Conservation (phyloP, 2,329 filamentous ascomycete genomes). For the Colletotrichum sp. region DNA sequence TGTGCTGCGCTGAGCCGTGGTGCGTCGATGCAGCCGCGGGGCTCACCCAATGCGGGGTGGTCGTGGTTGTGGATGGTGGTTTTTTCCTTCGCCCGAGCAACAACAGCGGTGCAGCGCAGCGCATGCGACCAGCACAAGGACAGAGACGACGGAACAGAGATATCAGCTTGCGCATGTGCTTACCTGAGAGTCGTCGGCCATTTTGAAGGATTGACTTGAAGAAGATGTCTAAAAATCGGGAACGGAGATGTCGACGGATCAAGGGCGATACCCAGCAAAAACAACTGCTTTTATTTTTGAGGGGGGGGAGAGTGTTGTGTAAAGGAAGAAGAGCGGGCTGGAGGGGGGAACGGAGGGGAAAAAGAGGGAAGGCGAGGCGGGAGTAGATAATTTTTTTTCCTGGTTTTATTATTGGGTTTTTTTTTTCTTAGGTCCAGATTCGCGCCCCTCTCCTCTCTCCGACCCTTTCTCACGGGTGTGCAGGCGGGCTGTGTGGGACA, state of each 20-base stretch:
- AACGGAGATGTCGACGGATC: constrained; percentile 27
- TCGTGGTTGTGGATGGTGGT: constrained; percentile 12
- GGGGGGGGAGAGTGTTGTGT: constrained; percentile 16
- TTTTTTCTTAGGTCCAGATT: constrained; percentile 15
- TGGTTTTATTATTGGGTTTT: constrained; percentile 25
- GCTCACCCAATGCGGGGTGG: constrained; percentile 51
- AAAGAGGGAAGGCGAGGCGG: constrained; percentile 22
- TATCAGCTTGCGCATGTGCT: constrained; percentile 29
- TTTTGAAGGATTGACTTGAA: constrained; percentile 51
- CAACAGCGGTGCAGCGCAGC: constrained; percentile 23
- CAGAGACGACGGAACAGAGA: background rate
- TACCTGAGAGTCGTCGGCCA: constrained; percentile 62
- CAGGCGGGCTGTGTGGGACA: background rate
- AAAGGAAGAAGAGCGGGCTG: constrained; percentile 21
- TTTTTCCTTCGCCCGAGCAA: constrained; percentile 30
- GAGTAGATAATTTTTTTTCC: constrained; percentile 25
- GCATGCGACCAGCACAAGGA: constrained; percentile 26
- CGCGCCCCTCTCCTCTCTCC: constrained; percentile 7
- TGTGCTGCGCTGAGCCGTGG: constrained; percentile 12
- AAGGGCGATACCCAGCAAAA: constrained; percentile 21
- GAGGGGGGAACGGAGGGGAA: constrained; percentile 20
- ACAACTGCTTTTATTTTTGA: constrained; percentile 17
- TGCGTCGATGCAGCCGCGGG: constrained; percentile 20
- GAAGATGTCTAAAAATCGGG: constrained; percentile 26
- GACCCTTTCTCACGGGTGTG: background rate